Percentiles rank a stretch among this genome's conserved stretches.
phyloP scores from a whole-genome alignment of 768 basidiomycete genomes.

The Tephrocybe sp. region DNA sequence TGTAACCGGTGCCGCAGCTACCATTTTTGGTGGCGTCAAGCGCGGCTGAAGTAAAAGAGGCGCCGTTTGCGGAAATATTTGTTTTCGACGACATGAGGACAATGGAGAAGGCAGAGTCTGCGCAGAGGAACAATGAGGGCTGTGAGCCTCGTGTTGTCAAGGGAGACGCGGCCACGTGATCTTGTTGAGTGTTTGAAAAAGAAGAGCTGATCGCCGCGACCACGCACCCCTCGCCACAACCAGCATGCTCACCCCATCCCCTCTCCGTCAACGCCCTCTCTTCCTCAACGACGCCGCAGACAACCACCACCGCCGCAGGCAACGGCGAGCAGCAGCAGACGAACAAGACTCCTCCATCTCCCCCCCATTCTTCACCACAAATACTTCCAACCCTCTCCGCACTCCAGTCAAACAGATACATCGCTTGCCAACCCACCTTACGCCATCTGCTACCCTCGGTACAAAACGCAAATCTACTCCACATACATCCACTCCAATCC shows the following conservation, averaged over 20 bases:
- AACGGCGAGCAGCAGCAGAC: too few species aligned
- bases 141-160: conserved; percentile 11
- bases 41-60: too few species aligned
- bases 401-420: conserved; percentile 59
- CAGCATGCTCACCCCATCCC: conserved; percentile 60
- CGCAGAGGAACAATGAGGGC: conserved; percentile 9
- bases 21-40: too few species aligned
- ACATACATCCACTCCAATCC: conserved; percentile 53
- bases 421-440: conserved; percentile 30
- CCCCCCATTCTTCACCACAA: conserved; percentile 41
- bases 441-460: conserved; percentile 35
- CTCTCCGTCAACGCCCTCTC: conserved; percentile 45
- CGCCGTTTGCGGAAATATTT: too few species aligned
- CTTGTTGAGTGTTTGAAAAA: conserved; percentile 43
- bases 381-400: conserved; percentile 48
- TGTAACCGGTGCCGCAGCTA: too few species aligned
- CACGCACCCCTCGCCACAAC: neutral
- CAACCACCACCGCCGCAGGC: too few species aligned
- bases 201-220: conserved; percentile 15
- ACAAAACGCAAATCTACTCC: conserved; percentile 66
- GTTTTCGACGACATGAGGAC: too few species aligned
- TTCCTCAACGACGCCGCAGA: conserved; percentile 41
- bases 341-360: conserved; percentile 32
- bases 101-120: neutral
- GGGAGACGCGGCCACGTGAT: conserved; percentile 40